Evolutionary conservation across 2,329 filamentous ascomycete species (phyloP).

Genomic region (Clonostachys rosea): DNA sequence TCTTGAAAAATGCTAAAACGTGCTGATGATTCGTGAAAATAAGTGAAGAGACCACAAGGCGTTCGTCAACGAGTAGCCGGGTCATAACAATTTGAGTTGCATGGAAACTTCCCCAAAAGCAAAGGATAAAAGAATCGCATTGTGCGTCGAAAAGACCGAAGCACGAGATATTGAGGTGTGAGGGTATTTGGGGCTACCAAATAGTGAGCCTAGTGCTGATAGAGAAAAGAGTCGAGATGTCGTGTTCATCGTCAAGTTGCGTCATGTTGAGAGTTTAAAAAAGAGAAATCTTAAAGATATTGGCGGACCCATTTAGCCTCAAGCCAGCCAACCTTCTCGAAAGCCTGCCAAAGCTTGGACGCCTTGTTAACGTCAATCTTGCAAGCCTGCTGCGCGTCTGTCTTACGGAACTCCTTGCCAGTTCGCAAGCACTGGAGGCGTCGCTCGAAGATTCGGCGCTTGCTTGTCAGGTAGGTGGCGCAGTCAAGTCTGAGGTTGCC

Average conservation of each 20-base stretch:
- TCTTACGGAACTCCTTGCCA: constrained; percentile 88
- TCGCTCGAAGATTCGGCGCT: constrained; percentile 82
- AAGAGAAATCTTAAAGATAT: constrained; percentile 17
- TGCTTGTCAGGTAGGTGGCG: constrained; percentile 86
- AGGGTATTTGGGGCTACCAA: no score
- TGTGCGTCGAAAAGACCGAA: no score
- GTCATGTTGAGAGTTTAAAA: not conserved
- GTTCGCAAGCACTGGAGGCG: constrained; percentile 63
- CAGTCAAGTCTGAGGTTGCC: constrained; percentile 78
- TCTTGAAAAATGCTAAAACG: constrained; percentile 4
- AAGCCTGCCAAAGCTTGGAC: constrained; percentile 86
- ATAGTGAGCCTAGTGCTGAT: no score
- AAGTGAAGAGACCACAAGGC: constrained; percentile 2
- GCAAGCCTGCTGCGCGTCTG: constrained; percentile 92
- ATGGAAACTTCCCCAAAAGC: not conserved
- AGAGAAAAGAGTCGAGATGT: no score
- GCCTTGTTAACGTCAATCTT: constrained; percentile 99
- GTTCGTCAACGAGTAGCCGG: not conserved
- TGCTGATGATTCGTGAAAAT: constrained; percentile 8
- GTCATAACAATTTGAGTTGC: not conserved
- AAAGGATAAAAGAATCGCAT: not conserved
- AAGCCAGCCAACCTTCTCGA: constrained; percentile 83
- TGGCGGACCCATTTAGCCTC: constrained; percentile 40
- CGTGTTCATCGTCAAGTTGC: no score
- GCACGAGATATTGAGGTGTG: no score